Base-by-base conservation (phyloP, 73 alveolate genomes). In the Symbiodinium natans region DNA sequence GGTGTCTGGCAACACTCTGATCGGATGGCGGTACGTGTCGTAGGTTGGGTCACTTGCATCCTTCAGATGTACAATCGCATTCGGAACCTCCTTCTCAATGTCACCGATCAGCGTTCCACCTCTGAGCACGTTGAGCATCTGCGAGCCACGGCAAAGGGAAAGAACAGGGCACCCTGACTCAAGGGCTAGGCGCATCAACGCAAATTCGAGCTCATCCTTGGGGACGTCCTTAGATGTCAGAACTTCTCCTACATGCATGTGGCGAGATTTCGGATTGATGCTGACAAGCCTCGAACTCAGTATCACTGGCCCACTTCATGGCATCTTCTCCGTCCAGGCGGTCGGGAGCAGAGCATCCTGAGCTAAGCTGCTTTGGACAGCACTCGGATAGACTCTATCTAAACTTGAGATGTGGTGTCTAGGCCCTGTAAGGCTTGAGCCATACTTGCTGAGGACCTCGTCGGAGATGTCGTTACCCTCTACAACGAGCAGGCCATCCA, bases 391-490 rank as follows among this genome's bases (percentile, higher is more conserved):
- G 71, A 29, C 71, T 52, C 27, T 8, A 15, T 29, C n/a, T 29
- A 52, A 23, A 52, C 71, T 52, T 29, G n/a, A 29, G n/a, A 10
- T 52, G 29, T 23, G 6, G 25, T 13, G 71, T n/a, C 31, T 52
- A 19, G 25, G 4, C 59, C 25, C 59, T 46, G 17, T 21, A 8
- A 29, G 71, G 71, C 71, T 29, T 29, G n/a, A 29, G 80, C 80
- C 80, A 63, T 63, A 63, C 80, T 63, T 63, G 38, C 27, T 29
- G 36, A 90, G 54, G 56, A 90, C 97, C 52, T 90, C 97, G 21
- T 90, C 97, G n/a, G 97, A 90, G 19, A 90, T 90, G 39, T 90
- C 97, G 34, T 90, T 90, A 74, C 97, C 97, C 83, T 90, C 97
- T 54, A 90, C 97, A 17, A 90, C 97, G 77, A 90, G 80, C 54